Evolutionary conservation across 2,329 filamentous ascomycete genomes (phyloP).

Genomic region (Diatrype stigma): DNA sequence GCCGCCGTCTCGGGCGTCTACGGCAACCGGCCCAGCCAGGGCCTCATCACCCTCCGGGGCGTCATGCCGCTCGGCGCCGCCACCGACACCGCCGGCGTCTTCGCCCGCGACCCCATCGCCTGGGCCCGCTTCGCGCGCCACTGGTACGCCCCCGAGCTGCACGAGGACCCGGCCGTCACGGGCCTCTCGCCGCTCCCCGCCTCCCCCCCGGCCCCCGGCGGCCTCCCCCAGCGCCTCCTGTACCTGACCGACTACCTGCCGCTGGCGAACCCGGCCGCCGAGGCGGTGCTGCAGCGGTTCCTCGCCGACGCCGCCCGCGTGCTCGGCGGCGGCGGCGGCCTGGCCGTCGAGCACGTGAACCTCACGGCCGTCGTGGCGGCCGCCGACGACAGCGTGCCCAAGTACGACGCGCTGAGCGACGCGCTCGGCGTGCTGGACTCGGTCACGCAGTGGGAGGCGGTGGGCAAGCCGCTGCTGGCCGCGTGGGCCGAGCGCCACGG

Average conservation of each 20-base stretch:
- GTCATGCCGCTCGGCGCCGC: conserved; percentile 21
- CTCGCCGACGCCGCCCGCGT: conserved; percentile 29
- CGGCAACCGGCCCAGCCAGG: conserved; percentile 25
- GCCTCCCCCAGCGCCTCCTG: conserved; percentile 33
- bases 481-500: conserved; percentile 30
- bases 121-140: conserved; percentile 33
- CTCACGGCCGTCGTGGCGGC: conserved; percentile 29
- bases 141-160: conserved; percentile 32
- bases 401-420: conserved; percentile 20
- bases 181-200: conserved; percentile 31
- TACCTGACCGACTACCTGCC: conserved; percentile 38
- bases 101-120: conserved; percentile 16
- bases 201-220: conserved; percentile 24
- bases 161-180: conserved; percentile 30
- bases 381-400: conserved; percentile 22
- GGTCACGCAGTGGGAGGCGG: conserved; percentile 28
- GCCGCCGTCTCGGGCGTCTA: conserved; percentile 23
- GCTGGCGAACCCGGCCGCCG: conserved; percentile 34
- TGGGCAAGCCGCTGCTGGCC: conserved; percentile 28
- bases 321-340: conserved; percentile 30
- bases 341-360: conserved; percentile 33
- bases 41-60: conserved; percentile 17
- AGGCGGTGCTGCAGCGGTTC: conserved; percentile 33
- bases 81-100: conserved; percentile 25
- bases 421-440: conserved; percentile 27